Percentiles rank a stretch among this genome's conserved stretches.
These are phyloP conservation scores for Chaetomium strumarium DNA, from an alignment of 2,329 filamentous ascomycete species.

Conservation along the genomic window DNA sequence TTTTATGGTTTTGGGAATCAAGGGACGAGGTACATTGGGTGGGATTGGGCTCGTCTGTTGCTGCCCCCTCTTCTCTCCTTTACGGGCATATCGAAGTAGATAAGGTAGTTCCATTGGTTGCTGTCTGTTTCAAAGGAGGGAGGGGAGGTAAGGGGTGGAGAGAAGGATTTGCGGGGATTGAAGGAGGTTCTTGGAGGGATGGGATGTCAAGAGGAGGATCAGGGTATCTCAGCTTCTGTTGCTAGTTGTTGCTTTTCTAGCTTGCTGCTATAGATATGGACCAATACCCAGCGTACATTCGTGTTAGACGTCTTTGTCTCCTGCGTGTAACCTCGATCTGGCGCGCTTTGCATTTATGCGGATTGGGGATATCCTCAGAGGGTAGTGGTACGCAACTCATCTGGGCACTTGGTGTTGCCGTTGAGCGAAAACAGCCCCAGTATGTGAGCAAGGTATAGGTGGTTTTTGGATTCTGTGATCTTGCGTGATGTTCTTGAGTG, in stretches of 20 bases:
- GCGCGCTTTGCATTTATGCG: too few species aligned
- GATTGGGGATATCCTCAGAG: too few species aligned
- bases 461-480: too few species aligned
- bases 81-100: neutral
- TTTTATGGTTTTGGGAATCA: neutral
- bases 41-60: neutral
- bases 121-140: neutral
- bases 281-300: constrained; percentile 15
- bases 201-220: neutral
- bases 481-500: neutral
- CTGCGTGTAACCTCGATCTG: too few species aligned
- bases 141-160: neutral
- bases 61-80: neutral
- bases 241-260: neutral
- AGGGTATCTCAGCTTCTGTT: neutral
- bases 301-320: neutral
- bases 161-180: neutral
- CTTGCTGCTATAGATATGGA: constrained; percentile 9
- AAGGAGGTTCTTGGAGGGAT: neutral
- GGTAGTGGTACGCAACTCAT: too few species aligned
- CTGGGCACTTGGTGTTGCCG: too few species aligned
- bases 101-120: neutral
- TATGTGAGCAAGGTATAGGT: too few species aligned
- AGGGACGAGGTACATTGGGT: neutral
- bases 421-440: too few species aligned